Conservation (phyloP, 2,329 filamentous ascomycete genomes). For the Aphanocladium album region DNA sequence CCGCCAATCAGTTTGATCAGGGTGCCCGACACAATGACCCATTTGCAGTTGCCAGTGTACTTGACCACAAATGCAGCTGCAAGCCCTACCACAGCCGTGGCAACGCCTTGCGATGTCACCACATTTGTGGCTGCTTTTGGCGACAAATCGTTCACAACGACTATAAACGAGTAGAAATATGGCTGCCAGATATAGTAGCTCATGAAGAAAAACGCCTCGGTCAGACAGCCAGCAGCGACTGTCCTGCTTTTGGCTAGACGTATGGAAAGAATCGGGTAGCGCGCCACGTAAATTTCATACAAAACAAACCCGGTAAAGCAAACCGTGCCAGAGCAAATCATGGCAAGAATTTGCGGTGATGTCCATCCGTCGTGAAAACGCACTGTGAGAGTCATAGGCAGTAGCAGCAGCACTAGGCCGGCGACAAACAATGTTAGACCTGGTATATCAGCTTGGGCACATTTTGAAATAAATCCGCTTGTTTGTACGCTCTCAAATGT, state of each 20-base stretch:
- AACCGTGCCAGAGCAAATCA: neutral
- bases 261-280: neutral
- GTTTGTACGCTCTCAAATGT: slow-evolving; percentile 14
- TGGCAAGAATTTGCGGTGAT: neutral
- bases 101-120: neutral
- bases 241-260: slow-evolving; percentile 2
- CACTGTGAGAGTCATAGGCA: slow-evolving; percentile 3
- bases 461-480: slow-evolving; percentile 10
- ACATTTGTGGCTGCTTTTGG: slow-evolving; percentile 3
- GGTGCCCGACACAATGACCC: slow-evolving; percentile 6
- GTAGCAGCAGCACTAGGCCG: slow-evolving; percentile 3
- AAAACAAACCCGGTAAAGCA: slow-evolving; percentile 5
- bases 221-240: slow-evolving; percentile 4
- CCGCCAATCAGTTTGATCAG: slow-evolving; percentile 48
- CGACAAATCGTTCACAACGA: slow-evolving; percentile 7
- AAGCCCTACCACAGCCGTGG: slow-evolving; percentile 19
- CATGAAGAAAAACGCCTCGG: slow-evolving; percentile 1
- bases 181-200: slow-evolving; percentile 9
- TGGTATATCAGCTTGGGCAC: neutral
- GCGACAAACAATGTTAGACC: neutral
- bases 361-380: slow-evolving; percentile 6
- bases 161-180: slow-evolving; percentile 9
- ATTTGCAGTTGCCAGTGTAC: slow-evolving; percentile 1
- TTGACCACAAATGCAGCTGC: neutral
- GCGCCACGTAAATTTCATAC: neutral